A percentile compares a stretch with the other conserved stretches of the same genome.
phyloP scores from a whole-genome alignment of 768 basidiomycete species.

The Boletus vinaceobasis region DNA sequence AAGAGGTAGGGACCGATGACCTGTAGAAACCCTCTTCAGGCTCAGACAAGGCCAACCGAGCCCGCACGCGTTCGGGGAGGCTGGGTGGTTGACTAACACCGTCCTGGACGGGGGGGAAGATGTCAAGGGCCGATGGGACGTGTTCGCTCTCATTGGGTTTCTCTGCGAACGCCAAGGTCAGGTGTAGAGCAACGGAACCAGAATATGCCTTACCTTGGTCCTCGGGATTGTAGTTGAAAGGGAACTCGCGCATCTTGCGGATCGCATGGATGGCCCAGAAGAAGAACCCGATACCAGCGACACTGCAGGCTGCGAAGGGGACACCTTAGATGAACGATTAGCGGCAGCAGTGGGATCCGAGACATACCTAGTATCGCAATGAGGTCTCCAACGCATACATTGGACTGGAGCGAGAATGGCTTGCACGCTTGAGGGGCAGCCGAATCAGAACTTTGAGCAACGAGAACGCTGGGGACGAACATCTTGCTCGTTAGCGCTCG shows the following conservation, averaged over 20 bases:
- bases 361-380: conserved; percentile 22
- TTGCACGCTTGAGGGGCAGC: conserved; percentile 5
- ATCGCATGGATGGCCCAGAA: conserved; percentile 20
- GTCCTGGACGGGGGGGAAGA: not conserved
- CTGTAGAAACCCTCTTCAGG: not conserved
- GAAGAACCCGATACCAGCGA: conserved; percentile 19
- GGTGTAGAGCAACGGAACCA: not conserved
- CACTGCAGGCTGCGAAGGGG: conserved; percentile 9
- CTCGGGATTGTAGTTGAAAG: not conserved
- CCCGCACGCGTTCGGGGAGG: conserved; percentile 6
- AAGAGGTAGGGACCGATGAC: not conserved
- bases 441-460: not conserved
- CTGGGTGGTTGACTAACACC: conserved; percentile 6
- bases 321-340: not conserved
- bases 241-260: conserved; percentile 17
- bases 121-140: not conserved
- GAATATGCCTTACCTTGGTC: not conserved
- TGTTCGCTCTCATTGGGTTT: not conserved
- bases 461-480: not conserved
- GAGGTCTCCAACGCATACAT: conserved; percentile 24
- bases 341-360: not conserved
- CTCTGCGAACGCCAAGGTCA: conserved; percentile 1
- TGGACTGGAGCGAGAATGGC: conserved; percentile 5
- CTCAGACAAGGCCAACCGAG: conserved; percentile 2
- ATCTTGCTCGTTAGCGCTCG: conserved; percentile 1